Evolutionary conservation across 176 grass and related monocot species (phyloP).

Genomic region (Lolium rigidum): DNA sequence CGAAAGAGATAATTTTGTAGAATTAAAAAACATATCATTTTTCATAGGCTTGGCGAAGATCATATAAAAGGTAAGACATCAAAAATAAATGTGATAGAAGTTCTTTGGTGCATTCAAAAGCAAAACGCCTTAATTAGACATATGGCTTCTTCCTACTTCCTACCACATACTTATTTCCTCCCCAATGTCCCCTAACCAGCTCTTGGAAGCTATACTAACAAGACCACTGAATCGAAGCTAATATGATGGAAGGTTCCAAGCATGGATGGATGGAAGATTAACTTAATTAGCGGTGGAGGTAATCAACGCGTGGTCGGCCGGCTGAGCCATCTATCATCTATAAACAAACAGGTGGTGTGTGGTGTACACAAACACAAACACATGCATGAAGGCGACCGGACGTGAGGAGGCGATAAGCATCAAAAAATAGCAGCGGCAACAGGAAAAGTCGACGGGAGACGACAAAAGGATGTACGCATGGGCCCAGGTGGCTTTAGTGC

Average conservation of each 20-base stretch:
- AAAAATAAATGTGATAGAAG: no score
- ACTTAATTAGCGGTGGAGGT: not conserved
- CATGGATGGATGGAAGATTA: not conserved
- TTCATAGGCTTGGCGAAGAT: no score
- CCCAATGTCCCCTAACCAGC: not conserved
- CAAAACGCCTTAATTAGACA: no score
- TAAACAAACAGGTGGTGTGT: not conserved
- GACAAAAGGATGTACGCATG: constrained; percentile 33
- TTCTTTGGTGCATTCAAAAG: no score
- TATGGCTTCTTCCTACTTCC: not conserved
- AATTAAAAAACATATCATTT: no score
- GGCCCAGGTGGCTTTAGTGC: constrained; percentile 11
- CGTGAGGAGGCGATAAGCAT: constrained; percentile 36
- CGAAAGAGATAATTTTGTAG: no score
- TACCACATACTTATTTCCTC: not conserved
- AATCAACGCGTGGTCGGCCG: not conserved
- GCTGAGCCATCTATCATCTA: not conserved
- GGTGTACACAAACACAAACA: not conserved
- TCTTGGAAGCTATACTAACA: not conserved
- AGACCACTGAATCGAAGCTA: not conserved
- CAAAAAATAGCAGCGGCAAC: constrained; percentile 51
- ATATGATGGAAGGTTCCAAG: not conserved
- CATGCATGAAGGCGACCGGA: not conserved
- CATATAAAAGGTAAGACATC: no score
- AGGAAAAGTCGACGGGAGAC: constrained; percentile 34